Base-by-base conservation (phyloP, 345 rosid genomes). In the Tarenaya hassleriana region DNA sequence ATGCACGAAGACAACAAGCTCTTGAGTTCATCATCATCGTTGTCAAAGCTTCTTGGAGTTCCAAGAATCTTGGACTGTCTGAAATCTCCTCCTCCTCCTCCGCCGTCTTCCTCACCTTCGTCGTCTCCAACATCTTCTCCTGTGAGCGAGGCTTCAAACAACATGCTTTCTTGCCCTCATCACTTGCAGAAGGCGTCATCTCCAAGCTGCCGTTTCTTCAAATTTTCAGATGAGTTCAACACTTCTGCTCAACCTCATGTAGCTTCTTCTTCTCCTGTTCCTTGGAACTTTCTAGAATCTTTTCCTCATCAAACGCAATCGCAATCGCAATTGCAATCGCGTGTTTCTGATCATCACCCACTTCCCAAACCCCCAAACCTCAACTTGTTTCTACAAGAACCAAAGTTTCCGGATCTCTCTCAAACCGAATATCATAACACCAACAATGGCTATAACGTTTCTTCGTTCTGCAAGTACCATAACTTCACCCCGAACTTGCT, bases 321-420 rank as follows among this genome's bases (percentile, higher is more conserved):
- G 5, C 69, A 7, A 35, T 35, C 40, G 7, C 40, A 11, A 35
- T 35, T 59, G 57, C 59, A 51, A 10, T 52, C 41, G 58, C 64
- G 58, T 44, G 64, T 15, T 64, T 68, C 4, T 41, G 56, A 59
- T 54, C 51, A 18, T 50, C 62, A 20, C 20, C 56, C 63, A 29
- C 60, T n/a, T 31, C 64, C 76, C 4, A 79, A 69, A 40, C 60
- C 69, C 51, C 86, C 88, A 58, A 75, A 75, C 32, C 68, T 86
- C 34, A 60, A 76, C 55, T 69, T 89, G 69, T 78, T 79, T 65
- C 66, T 73, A 45, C 76, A 70, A 56, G 88, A 78, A 47, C 78
- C 86, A 60, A 68, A 17, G 41, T 50, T 71, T 46, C 44, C 39
- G 60, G 47, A 16, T 38, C 21, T 67, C 63, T 58, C 62, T 64